Evolutionary conservation across 768 basidiomycete species (phyloP).

Genomic region (Serendipita sp.): DNA sequence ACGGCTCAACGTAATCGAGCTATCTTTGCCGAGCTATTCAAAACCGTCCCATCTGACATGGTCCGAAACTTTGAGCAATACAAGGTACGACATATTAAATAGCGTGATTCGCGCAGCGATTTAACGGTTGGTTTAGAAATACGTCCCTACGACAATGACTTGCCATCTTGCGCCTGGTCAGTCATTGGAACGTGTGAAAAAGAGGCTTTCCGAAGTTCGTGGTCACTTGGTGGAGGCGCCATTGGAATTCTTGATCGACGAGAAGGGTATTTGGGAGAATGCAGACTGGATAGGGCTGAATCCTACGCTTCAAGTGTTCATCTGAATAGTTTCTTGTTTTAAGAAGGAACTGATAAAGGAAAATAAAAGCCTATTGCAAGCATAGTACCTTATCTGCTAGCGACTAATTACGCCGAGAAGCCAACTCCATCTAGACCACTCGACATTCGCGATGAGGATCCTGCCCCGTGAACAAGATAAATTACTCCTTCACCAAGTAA

Average conservation of each 20-base stretch:
- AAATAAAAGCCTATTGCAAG: too few species aligned
- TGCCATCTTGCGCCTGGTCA: constrained; percentile 67
- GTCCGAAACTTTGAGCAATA: constrained; percentile 68
- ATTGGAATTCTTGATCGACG: constrained; percentile 62
- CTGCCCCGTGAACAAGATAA: constrained; percentile 64
- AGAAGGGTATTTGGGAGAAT: constrained; percentile 53
- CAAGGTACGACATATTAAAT: constrained; percentile 41
- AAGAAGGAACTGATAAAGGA: too few species aligned
- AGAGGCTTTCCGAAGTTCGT: constrained; percentile 37
- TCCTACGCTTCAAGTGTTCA: constrained; percentile 66
- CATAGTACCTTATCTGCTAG: not conserved
- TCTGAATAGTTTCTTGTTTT: constrained; percentile 25
- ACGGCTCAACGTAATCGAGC: constrained; percentile 72
- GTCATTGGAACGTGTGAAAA: constrained; percentile 53
- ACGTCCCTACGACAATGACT: constrained; percentile 51
- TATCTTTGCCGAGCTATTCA: constrained; percentile 75
- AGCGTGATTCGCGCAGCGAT: constrained; percentile 9
- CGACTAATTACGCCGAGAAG: not conserved
- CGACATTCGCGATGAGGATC: constrained; percentile 41
- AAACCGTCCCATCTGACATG: constrained; percentile 71
- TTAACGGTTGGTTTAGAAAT: constrained; percentile 33
- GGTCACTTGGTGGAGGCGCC: constrained; percentile 29
- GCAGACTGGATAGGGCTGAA: constrained; percentile 61
- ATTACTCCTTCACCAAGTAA: constrained; percentile 52
- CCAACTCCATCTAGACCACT: not conserved